Base-by-base conservation (phyloP, 2,329 filamentous ascomycete genomes). In the Beauveria brongniartii region DNA sequence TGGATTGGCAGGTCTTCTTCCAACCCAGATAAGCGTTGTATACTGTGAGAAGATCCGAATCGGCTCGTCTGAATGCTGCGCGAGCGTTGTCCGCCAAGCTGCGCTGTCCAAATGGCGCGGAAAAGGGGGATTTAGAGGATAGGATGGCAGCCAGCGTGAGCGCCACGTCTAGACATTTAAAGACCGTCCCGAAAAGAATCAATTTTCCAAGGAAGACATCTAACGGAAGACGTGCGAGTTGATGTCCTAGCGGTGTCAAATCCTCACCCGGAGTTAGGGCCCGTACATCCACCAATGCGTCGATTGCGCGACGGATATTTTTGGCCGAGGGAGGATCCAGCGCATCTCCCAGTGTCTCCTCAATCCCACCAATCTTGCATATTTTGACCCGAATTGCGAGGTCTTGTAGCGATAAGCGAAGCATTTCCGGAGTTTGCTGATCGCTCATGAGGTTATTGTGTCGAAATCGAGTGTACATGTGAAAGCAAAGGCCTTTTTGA, bases 161-260 rank as follows among this genome's bases (percentile, higher is more conserved):
- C 18, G 90, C 86, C 72, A 93, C 92, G 73, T 99, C 94, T 3
- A 97, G 81, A 69, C 93, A 97, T 69, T 88, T 89, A 77, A 97
- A 97, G 44, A 95, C 85, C 5, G 87, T 86, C 0, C 92, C 91
- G 41, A 96, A 82, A 5, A 99, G 80, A 51, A 97, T 91, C 43
- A 99, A 82, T 72, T 99, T 99, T 20, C 93, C 93, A 1, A 99
- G 80, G 72, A 96, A 96, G 12, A 97, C 93, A 70, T 99, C 94
- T 2, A 99, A 78, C 1, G 94, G 94, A 8, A 99, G 75, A 64
- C 91, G 89, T 1, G 94, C 92, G 34, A 99, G 81, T 70, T 97
- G 92, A 48, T 86, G 80, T 5, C 94, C 94, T 18, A 99, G 80
- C 1, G 91, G 85, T 0, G 94, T 99, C 47, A 99, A 78, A 56